Evolutionary conservation across 345 rosid species (phyloP), one percentile per base, ranked within the genome.

Genomic region (Microcos paniculata): DNA sequence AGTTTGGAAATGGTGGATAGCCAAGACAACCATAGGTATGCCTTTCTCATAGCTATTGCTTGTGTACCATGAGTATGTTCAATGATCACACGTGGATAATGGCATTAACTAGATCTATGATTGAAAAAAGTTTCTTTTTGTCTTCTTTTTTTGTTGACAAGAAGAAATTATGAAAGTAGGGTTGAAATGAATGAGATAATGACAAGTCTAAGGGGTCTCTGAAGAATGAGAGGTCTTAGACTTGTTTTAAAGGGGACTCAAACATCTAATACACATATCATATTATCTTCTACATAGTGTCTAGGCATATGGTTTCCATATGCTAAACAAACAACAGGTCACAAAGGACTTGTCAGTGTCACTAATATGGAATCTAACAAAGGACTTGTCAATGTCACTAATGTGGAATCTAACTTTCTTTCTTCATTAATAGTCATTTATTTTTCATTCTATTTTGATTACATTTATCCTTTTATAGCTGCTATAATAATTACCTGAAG

Each of bases 1-100:
- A 66, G 45, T 56, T 15, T 82, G 40, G 96, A 91, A 84, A 58
- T 90, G 73, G 70, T 80, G 75, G 88, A 82, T 66, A 79, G 74
- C 30, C 80, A 82, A 51, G 89, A 89, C 62, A 62, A 72, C 57
- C 89, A 80, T 58, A 87, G 92, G 98, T 92, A 70, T 23, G 80
- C 80, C 12, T 40, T 19, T 23, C 16, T 40, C 70, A 30, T 61
- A n/a, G 24, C n/a, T 23, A 42, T 65, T 42, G 38, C 14, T 66
- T 43, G 33, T 23, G 51, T 33, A 23, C 33, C n/a, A 65, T 23
- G 28, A 65, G 70, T 46, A 23, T 40, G 49, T 42, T 13, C 49
- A 12, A 23, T 42, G 30, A 24, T 40, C 30, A 40, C 8, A 63
- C 42, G 21, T 64, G 4, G 30, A 24, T 66, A 23, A 43, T 66